phyloP scores from a whole-genome alignment of 768 basidiomycete genomes.

The Chlorophyllum brunneum region DNA sequence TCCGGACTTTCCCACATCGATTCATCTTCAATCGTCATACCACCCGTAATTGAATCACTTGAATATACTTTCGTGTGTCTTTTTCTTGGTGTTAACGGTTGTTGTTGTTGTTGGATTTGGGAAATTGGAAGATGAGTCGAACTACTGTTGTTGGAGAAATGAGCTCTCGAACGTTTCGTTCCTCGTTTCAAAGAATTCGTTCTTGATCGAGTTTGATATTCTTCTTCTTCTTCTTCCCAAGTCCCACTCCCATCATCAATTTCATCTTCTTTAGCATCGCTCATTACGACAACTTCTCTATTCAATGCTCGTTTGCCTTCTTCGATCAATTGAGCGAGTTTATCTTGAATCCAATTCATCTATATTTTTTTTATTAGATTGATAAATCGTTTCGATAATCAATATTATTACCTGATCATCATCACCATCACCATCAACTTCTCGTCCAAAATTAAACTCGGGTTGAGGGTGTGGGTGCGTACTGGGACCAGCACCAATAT shows the following conservation, averaged over 20 bases:
- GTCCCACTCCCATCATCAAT: slow-evolving; percentile 70
- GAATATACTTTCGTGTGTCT: slow-evolving; percentile 19
- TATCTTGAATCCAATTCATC: slow-evolving; percentile 84
- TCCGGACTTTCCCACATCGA: slow-evolving; percentile 58
- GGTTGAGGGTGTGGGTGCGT: slow-evolving; percentile 23
- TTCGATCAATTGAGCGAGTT: slow-evolving; percentile 64
- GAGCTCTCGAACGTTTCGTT: slow-evolving; percentile 2
- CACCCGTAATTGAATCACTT: slow-evolving; percentile 7
- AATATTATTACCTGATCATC: slow-evolving; percentile 41
- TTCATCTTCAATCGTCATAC: slow-evolving; percentile 39
- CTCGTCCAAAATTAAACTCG: slow-evolving; percentile 39
- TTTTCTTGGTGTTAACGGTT: neutral
- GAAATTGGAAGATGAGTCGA: neutral
- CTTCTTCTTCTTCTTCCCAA: slow-evolving; percentile 67
- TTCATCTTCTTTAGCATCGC: slow-evolving; percentile 69
- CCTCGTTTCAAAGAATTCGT: neutral
- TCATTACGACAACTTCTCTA: slow-evolving; percentile 76
- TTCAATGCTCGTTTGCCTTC: slow-evolving; percentile 77
- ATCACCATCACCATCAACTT: slow-evolving; percentile 26
- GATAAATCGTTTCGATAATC: neutral
- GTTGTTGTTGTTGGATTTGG: neutral
- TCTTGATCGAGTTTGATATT: neutral
- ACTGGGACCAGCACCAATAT: slow-evolving; percentile 22
- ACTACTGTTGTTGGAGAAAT: neutral
- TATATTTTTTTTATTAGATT: slow-evolving; percentile 23